Conservation (phyloP, 352 stramenopile species). For the Phytophthora fragariaefolia region DNA sequence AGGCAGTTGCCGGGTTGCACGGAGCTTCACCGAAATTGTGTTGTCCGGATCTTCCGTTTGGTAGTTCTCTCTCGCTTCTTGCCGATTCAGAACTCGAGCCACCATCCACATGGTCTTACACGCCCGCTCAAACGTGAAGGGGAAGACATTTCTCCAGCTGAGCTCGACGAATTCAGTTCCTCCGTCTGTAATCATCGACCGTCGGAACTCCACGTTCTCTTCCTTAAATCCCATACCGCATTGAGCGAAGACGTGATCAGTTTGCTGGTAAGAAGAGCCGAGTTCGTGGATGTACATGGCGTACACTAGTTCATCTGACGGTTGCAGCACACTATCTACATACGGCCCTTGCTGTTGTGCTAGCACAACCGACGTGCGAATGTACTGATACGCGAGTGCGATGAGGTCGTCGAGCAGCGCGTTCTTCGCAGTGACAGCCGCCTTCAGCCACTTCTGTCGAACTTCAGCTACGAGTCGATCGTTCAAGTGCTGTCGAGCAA, state of each 20-base stretch:
- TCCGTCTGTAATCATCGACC: neutral
- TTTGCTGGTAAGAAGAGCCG: slow-evolving; percentile 4
- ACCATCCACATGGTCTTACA: slow-evolving; percentile 14
- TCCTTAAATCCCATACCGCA: neutral
- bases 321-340: neutral
- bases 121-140: neutral
- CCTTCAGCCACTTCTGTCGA: slow-evolving; percentile 6
- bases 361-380: neutral
- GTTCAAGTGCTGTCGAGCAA: too few species aligned
- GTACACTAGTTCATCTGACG: slow-evolving; percentile 10
- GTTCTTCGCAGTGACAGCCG: neutral
- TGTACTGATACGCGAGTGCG: neutral
- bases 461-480: too few species aligned
- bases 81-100: neutral
- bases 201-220: neutral
- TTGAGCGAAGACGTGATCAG: neutral
- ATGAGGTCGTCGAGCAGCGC: slow-evolving; percentile 10
- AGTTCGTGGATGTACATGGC: slow-evolving; percentile 13
- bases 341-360: neutral
- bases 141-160: neutral
- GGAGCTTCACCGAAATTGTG: slow-evolving; percentile 5
- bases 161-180: neutral
- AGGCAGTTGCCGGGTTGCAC: too few species aligned
- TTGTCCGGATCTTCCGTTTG: neutral
- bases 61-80: neutral